Percentiles rank a stretch among this genome's conserved stretches.
These are phyloP conservation scores for Eimeria praecox DNA, from an alignment of 169 alveolate species.

Conservation along the genomic window DNA sequence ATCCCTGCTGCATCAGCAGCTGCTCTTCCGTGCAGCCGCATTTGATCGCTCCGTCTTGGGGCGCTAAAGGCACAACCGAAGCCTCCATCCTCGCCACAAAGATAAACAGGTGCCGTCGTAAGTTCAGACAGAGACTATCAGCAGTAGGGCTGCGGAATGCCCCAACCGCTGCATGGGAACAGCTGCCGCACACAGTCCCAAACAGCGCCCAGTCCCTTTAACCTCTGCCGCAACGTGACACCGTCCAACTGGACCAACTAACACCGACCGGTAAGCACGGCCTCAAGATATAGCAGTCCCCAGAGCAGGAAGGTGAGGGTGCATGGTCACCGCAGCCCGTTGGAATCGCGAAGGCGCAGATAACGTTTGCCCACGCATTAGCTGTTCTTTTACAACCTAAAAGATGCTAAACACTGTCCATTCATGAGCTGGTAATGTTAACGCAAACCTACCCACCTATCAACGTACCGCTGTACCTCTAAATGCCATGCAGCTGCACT, in stretches of 20 bases:
- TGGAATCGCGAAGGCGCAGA: constrained; percentile 36
- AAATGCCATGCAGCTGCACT: constrained; percentile 20
- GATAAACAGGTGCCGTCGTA: not conserved
- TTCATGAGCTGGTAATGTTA: not conserved
- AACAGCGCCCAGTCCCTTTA: not conserved
- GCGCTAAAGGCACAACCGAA: constrained; percentile 18
- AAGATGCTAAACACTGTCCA: constrained; percentile 2
- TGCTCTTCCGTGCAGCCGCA: constrained; percentile 53
- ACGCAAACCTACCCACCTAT: not conserved
- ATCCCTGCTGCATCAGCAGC: constrained; percentile 31
- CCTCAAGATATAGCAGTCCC: constrained; percentile 50
- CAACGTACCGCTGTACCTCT: not conserved
- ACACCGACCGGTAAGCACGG: constrained; percentile 6
- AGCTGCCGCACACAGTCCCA: constrained; percentile 17
- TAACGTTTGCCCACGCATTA: constrained; percentile 4
- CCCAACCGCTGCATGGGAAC: constrained; percentile 59
- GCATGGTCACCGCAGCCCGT: constrained; percentile 59
- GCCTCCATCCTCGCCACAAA: constrained; percentile 51
- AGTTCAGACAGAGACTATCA: constrained; percentile 10
- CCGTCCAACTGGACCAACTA: constrained; percentile 12
- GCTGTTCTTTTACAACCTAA: not conserved
- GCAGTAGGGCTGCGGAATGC: constrained; percentile 20
- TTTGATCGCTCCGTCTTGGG: constrained; percentile 8
- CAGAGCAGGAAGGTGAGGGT: not conserved
- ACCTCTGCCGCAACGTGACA: not conserved